A percentile compares a stretch with the other conserved stretches of the same genome.
Conservation (phyloP, 2,329 filamentous ascomycete species). For the Exophiala phaeomuriformis region DNA sequence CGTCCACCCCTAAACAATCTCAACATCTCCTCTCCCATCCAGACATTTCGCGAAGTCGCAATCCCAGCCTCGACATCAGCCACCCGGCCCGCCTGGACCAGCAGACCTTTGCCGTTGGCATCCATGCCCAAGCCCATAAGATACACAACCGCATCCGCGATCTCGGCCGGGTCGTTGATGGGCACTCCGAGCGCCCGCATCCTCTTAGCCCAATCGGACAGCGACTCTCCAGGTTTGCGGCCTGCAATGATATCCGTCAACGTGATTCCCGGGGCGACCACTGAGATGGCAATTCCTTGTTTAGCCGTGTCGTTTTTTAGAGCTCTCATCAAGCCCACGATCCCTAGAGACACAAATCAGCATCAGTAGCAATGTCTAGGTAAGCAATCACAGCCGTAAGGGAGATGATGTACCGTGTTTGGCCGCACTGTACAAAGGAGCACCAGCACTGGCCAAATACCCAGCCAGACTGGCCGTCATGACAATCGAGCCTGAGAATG, state of each 20-base stretch:
- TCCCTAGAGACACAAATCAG: constrained; percentile 24
- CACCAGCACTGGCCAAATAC: constrained; percentile 43
- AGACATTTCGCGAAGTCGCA: constrained; percentile 39
- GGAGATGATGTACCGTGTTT: constrained; percentile 37
- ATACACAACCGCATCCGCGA: constrained; percentile 41
- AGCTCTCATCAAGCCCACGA: constrained; percentile 46
- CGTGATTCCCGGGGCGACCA: constrained; percentile 46
- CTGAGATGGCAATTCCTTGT: constrained; percentile 40
- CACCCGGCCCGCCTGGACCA: constrained; percentile 40
- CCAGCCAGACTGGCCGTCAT: constrained; percentile 45
- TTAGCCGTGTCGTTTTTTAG: constrained; percentile 45
- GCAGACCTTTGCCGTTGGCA: constrained; percentile 41
- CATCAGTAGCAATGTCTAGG: too few species aligned
- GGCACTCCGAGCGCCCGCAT: constrained; percentile 42
- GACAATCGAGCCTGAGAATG: constrained; percentile 37
- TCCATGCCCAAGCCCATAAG: constrained; percentile 39
- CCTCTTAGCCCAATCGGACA: constrained; percentile 38
- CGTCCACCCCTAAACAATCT: constrained; percentile 43
- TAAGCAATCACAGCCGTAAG: too few species aligned
- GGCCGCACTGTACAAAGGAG: constrained; percentile 44
- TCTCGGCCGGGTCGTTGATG: constrained; percentile 41
- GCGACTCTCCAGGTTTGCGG: constrained; percentile 29
- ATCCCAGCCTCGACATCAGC: constrained; percentile 43
- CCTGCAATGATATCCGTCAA: constrained; percentile 41
- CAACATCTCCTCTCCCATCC: constrained; percentile 48